Evolutionary conservation across 495 filamentous ascomycete genomes (phyloP).

Genomic region (Antarctomyces pellizariae): DNA sequence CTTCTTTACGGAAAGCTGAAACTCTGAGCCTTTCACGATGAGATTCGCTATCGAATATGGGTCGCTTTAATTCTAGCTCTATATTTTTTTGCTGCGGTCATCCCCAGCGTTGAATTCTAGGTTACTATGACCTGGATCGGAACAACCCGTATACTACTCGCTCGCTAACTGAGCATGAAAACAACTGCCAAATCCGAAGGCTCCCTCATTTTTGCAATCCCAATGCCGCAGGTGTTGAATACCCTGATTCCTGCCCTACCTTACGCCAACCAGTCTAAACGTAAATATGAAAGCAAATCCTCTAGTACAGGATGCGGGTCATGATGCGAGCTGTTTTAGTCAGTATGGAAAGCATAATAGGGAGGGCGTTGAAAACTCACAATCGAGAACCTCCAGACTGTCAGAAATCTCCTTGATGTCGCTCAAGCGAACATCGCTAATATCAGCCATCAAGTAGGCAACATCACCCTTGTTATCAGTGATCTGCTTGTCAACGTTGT

Average conservation of each 20-base stretch:
- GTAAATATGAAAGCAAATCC: not conserved
- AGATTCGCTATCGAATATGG: too few relatives aligned
- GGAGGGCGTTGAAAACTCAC: constrained; percentile 24
- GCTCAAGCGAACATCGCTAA: constrained; percentile 54
- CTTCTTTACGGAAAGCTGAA: too few relatives aligned
- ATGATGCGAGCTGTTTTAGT: constrained; percentile 43
- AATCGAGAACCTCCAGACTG: constrained; percentile 55
- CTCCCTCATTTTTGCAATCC: constrained; percentile 2
- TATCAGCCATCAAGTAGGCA: constrained; percentile 95
- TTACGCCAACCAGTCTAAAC: constrained; percentile 1
- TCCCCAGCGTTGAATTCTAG: too few relatives aligned
- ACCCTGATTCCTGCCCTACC: constrained; percentile 3
- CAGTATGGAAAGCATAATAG: constrained; percentile 5
- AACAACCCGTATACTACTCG: too few relatives aligned
- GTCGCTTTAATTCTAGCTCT: too few relatives aligned
- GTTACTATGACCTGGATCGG: too few relatives aligned
- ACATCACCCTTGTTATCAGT: constrained; percentile 85
- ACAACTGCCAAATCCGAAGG: too few relatives aligned
- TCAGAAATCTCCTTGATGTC: constrained; percentile 75
- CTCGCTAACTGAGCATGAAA: too few relatives aligned
- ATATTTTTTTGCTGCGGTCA: too few relatives aligned
- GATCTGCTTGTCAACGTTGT: constrained; percentile 98
- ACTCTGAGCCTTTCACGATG: too few relatives aligned
- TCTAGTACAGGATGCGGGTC: constrained; percentile 71
- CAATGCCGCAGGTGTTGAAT: constrained; percentile 11